Evolutionary conservation across 768 basidiomycete species (phyloP).

Genomic region (Russula brevipes): DNA sequence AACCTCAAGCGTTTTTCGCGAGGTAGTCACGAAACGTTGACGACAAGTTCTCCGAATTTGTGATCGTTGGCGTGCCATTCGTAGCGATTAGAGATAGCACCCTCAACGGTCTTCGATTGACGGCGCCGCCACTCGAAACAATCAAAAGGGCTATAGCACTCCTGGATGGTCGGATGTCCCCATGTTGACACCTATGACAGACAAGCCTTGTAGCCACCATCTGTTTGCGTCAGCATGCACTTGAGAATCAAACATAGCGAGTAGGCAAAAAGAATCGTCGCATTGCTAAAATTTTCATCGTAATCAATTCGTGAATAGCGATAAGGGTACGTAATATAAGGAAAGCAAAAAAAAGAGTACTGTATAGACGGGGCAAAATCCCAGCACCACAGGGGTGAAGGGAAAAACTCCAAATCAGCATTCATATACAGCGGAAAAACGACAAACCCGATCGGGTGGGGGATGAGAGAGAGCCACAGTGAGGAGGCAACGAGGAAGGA

Average conservation of each 20-base stretch:
- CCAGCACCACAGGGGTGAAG: not conserved
- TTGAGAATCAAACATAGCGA: not conserved
- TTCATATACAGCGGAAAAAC: constrained; percentile 5
- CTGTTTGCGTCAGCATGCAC: too few relatives aligned
- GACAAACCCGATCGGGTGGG: not conserved
- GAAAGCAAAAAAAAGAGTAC: not conserved
- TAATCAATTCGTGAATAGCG: constrained; percentile 17
- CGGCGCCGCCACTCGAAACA: too few relatives aligned
- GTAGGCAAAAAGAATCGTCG: constrained; percentile 12
- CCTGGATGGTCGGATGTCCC: too few relatives aligned
- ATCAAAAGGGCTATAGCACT: too few relatives aligned
- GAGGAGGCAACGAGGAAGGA: not conserved
- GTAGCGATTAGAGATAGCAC: too few relatives aligned
- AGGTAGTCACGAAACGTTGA: too few relatives aligned
- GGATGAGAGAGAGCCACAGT: not conserved
- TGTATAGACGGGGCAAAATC: not conserved
- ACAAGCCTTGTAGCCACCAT: too few relatives aligned
- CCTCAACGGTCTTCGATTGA: too few relatives aligned
- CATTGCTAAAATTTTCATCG: constrained; percentile 20
- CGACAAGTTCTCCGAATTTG: too few relatives aligned
- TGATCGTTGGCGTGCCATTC: too few relatives aligned
- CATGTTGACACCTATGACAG: too few relatives aligned
- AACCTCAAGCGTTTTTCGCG: too few relatives aligned
- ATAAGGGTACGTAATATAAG: constrained; percentile 3
- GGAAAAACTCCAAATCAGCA: not conserved